Evolutionary conservation across 2,329 filamentous ascomycete species (phyloP).

Genomic region (Colletotrichum ledebouriae): DNA sequence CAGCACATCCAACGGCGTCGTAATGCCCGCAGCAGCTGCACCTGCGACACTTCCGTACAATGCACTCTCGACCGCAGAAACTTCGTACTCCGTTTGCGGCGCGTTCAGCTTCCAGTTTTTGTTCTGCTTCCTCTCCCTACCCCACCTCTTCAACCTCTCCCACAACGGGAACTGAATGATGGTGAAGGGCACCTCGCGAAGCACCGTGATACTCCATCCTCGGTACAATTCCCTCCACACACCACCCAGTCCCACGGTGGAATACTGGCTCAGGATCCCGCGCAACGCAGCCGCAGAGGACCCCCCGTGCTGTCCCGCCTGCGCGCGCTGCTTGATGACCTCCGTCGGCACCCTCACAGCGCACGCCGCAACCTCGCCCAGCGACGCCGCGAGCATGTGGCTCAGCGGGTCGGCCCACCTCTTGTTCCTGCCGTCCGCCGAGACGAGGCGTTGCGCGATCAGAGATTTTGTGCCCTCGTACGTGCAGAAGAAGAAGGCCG

Average conservation of each 20-base stretch:
- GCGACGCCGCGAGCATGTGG: constrained; percentile 87
- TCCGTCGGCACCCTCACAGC: constrained; percentile 94
- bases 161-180: constrained; percentile 97
- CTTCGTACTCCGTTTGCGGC: constrained; percentile 51
- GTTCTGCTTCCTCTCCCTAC: constrained; percentile 55
- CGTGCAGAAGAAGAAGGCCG: constrained; percentile 96
- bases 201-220: constrained; percentile 91
- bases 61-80: constrained; percentile 83
- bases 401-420: constrained; percentile 45
- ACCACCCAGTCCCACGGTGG: constrained; percentile 59
- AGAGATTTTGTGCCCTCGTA: constrained; percentile 82
- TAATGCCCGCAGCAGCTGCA: constrained; percentile 86
- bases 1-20: constrained; percentile 94
- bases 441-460: constrained; percentile 54
- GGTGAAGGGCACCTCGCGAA: constrained; percentile 97
- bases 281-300: constrained; percentile 75
- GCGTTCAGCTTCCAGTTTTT: constrained; percentile 29
- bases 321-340: constrained; percentile 96
- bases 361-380: constrained; percentile 94
- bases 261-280: constrained; percentile 73
- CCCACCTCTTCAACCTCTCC: constrained; percentile 89
- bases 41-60: constrained; percentile 88
- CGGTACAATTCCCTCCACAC: constrained; percentile 90
- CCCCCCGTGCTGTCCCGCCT: constrained; percentile 85
- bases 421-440: constrained; percentile 40